These are phyloP conservation scores for Entonaema liquescens DNA, from an alignment of 495 filamentous ascomycete species.

Conservation along the genomic window DNA sequence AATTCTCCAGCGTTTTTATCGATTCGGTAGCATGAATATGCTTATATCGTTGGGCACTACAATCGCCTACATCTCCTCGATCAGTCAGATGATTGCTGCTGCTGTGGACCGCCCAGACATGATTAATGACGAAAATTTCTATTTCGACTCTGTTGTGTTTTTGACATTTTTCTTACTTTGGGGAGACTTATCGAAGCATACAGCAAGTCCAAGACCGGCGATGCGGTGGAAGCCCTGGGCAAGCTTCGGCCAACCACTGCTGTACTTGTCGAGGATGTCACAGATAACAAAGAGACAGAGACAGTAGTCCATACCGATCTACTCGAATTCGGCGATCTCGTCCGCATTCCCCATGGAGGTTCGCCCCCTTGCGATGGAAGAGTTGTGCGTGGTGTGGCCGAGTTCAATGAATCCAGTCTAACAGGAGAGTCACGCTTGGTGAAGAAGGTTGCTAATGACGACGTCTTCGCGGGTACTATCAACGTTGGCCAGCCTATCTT, in stretches of 20 bases:
- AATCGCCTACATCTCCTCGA: constrained; percentile 86
- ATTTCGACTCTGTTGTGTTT: constrained; percentile 96
- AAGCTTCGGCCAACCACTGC: constrained; percentile 84
- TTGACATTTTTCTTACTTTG: constrained; percentile 90
- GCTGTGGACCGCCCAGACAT: constrained; percentile 53
- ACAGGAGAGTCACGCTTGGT: constrained; percentile 88
- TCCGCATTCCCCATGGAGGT: constrained; percentile 77
- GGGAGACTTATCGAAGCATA: constrained; percentile 85
- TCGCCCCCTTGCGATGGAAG: constrained; percentile 88
- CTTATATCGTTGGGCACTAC: constrained; percentile 88
- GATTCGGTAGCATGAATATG: constrained; percentile 97
- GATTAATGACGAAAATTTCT: constrained; percentile 67
- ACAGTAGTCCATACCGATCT: constrained; percentile 69
- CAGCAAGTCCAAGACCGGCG: constrained; percentile 90
- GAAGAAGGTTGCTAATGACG: constrained; percentile 72
- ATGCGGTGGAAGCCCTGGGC: constrained; percentile 82
- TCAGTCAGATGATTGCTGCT: constrained; percentile 79
- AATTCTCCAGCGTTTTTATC: constrained; percentile 79
- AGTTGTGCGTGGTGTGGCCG: constrained; percentile 68
- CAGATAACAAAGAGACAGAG: constrained; percentile 44
- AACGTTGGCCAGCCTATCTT: constrained; percentile 78
- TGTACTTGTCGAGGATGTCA: constrained; percentile 65
- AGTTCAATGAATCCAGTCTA: constrained; percentile 88
- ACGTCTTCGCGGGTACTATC: constrained; percentile 85
- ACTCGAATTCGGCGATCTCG: constrained; percentile 83